A percentile compares a stretch with the other conserved stretches of the same genome.
Evolutionary conservation across 345 rosid genomes (phyloP).

Genomic region (Hibiscus syriacus): DNA sequence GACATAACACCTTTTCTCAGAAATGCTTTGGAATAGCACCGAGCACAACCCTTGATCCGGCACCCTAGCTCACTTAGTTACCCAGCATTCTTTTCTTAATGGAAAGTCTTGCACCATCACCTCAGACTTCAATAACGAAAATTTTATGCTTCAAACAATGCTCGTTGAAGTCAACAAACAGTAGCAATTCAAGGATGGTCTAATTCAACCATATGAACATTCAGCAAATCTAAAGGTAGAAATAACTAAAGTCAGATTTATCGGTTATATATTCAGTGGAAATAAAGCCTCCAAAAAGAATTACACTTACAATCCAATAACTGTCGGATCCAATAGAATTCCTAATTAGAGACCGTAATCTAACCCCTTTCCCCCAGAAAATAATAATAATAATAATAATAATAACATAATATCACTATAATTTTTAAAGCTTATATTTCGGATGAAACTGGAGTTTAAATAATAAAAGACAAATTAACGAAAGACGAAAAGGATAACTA

Average conservation of each 20-base stretch:
- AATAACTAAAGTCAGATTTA: neutral
- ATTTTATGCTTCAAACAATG: neutral
- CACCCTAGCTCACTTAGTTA: neutral
- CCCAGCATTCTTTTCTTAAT: neutral
- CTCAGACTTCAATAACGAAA: neutral
- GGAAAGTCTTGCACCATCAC: neutral
- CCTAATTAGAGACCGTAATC: neutral
- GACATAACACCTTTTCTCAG: neutral
- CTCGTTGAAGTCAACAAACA: neutral
- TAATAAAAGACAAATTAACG: neutral
- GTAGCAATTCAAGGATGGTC: neutral
- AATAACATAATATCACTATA: neutral
- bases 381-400: too few species aligned
- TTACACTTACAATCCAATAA: neutral
- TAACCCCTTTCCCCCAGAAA: too few species aligned
- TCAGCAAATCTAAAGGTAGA: neutral
- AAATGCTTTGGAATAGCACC: neutral
- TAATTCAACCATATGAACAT: neutral
- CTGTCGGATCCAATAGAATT: neutral
- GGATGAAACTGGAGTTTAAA: neutral
- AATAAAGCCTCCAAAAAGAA: neutral
- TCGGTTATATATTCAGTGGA: neutral
- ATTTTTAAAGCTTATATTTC: neutral
- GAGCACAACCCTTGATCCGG: neutral
- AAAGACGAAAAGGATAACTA: slow-evolving; percentile 14